Evolutionary conservation across 257 asterid genomes (phyloP).

Genomic region (Fraxinus excelsior): DNA sequence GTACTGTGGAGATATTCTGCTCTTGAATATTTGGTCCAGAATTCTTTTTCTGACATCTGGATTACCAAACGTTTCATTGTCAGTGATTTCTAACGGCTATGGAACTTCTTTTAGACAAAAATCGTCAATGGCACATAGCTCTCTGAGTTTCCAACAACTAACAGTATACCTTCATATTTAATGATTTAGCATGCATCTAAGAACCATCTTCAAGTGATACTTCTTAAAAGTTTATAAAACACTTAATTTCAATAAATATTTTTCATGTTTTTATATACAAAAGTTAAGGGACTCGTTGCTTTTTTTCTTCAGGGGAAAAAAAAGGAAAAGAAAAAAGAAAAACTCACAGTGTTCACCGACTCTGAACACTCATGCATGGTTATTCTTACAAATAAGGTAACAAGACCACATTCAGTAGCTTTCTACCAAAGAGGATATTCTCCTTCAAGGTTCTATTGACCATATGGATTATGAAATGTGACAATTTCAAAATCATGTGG

Average conservation of each 20-base stretch:
- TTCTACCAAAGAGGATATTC: neutral
- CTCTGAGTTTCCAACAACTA: conserved; percentile 7
- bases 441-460: neutral
- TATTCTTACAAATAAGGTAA: neutral
- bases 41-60: conserved; percentile 92
- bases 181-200: neutral
- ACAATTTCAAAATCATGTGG: too few species aligned
- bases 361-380: neutral
- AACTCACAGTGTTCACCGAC: neutral
- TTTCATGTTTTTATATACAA: neutral
- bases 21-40: conserved; percentile 97
- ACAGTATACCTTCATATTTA: neutral
- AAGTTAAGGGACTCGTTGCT: neutral
- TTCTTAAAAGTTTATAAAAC: neutral
- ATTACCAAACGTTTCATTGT: conserved; percentile 22
- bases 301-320: neutral
- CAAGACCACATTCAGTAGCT: neutral
- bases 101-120: conserved; percentile 14
- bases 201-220: neutral
- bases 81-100: conserved; percentile 9
- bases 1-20: conserved; percentile 96
- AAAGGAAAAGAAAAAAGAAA: neutral
- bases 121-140: conserved; percentile 14
- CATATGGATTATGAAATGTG: neutral
- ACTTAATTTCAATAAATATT: neutral